Percentiles rank a stretch among this genome's conserved stretches.
Evolutionary conservation across 2,329 filamentous ascomycete genomes (phyloP).

Genomic region (Tricladium varicosporioides): DNA sequence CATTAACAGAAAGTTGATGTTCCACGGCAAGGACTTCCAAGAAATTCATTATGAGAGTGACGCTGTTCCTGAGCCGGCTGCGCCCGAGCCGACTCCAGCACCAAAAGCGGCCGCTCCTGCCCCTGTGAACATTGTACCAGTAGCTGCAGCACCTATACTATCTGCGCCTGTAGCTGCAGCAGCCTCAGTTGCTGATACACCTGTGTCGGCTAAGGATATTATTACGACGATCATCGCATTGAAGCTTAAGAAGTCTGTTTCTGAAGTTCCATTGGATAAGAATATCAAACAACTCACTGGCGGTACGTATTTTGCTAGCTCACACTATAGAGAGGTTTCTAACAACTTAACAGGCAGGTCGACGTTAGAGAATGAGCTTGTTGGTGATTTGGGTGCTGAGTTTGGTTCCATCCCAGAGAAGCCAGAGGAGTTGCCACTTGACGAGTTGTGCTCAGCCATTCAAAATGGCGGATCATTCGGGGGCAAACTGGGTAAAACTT

Average conservation of each 20-base stretch:
- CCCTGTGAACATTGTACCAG: constrained; percentile 5
- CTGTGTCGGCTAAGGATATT: constrained; percentile 26
- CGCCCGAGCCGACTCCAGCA: background rate
- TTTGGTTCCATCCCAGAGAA: constrained; percentile 64
- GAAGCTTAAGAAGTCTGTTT: constrained; percentile 31
- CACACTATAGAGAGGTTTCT: background rate
- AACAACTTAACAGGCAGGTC: constrained; percentile 72
- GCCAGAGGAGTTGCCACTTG: background rate
- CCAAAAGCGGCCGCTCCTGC: background rate
- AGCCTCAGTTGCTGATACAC: constrained; percentile 3
- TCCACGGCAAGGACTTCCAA: constrained; percentile 20
- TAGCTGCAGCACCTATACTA: background rate
- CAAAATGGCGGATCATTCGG: background rate
- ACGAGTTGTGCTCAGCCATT: background rate
- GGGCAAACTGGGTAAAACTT: background rate
- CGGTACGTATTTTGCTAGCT: constrained; percentile 16
- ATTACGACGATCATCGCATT: constrained; percentile 32
- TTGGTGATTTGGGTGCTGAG: constrained; percentile 93
- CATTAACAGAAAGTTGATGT: constrained; percentile 28
- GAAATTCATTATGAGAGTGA: constrained; percentile 26
- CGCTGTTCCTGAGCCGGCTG: background rate
- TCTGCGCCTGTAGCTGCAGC: background rate
- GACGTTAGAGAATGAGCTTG: constrained; percentile 94
- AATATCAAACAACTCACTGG: constrained; percentile 36
- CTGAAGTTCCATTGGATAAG: constrained; percentile 29